Evolutionary conservation across 306 rosid genomes (phyloP), one percentile per base, ranked within the genome.

Genomic region (Argentina anserina): DNA sequence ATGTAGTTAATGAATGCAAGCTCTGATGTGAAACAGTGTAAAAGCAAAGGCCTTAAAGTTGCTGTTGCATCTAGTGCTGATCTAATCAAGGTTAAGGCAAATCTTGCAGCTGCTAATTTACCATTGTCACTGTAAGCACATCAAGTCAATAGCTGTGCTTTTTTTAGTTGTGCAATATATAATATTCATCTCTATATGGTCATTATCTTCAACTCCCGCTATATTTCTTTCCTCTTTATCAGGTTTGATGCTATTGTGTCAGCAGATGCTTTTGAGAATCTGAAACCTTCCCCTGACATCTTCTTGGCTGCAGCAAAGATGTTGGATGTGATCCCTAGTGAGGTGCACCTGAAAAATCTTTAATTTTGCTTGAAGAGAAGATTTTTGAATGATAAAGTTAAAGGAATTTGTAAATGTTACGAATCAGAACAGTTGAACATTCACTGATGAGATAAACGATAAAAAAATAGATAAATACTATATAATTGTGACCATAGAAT

Each of bases 21-120:
- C 65, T 71, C 46, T 40, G 4, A 60, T 39, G 47, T 68, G 17
- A 72, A 65, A 78, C 87, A 94, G 98, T 94, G 98, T 76, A 94
- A 85, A 81, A 86, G 78, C 80, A 83, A 89, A 82, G 98, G 96
- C 73, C 96, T 94, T 78, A 94, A 94, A 86, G 98, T 94, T 79
- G 97, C 96, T 79, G 98, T 94, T 81, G 98, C 98, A 39, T 94
- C 98, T 52, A 94, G 98, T 72, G 98, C 97, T 84, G 98, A 94
- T 84, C 92, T 90, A 37, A 85, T 94, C 84, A 94, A 94, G 92
- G 96, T 94, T 79, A 93, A 91, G 78, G 98, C 95, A 71, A 94
- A 94, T 88, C 84, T 94, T 73, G 90, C 92, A 72, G 97, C 98
- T 31, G 95, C 97, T 31, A 90, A 88, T 69, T 80, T 94, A 77